phyloP scores from a whole-genome alignment of 371 early-diverging fungal species.

The Mortierella sp. region DNA sequence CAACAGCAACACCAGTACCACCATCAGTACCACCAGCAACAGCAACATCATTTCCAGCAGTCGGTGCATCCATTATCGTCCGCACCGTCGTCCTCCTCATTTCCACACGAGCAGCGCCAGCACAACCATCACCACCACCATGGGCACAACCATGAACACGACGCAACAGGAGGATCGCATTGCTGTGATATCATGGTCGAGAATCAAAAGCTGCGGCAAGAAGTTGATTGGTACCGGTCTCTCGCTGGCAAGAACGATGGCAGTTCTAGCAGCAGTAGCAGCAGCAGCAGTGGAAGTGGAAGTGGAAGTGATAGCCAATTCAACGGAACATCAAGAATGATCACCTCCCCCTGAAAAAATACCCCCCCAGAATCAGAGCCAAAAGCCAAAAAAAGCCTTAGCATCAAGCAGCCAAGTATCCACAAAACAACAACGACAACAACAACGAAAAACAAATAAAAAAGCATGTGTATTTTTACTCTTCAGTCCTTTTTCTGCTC shows the following conservation, averaged over 20 bases:
- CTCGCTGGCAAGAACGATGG: slow-evolving; percentile 20
- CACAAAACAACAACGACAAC: not conserved
- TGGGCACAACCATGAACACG: slow-evolving; percentile 2
- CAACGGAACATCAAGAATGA: not conserved
- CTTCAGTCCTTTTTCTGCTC: not conserved
- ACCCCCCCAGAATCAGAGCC: not conserved
- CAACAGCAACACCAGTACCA: slow-evolving; percentile 4
- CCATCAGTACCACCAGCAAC: slow-evolving; percentile 13
- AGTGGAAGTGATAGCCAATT: not conserved
- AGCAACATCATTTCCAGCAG: slow-evolving; percentile 1
- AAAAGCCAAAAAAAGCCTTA: not conserved
- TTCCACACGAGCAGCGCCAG: not conserved
- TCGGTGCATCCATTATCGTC: not conserved
- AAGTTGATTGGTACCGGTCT: slow-evolving; percentile 34
- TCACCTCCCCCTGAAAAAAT: slow-evolving; percentile 6
- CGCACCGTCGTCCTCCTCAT: not conserved
- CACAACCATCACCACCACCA: slow-evolving; percentile 9
- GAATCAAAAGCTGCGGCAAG: slow-evolving; percentile 42
- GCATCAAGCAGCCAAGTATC: not conserved
- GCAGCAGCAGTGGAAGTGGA: not conserved
- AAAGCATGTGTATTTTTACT: not conserved
- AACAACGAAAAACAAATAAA: not conserved
- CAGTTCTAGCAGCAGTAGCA: not conserved
- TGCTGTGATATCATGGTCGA: slow-evolving; percentile 45
- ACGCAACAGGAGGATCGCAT: slow-evolving; percentile 19